Evolutionary conservation across 305 asterid genomes (phyloP).

Genomic region (Petunia hybrid): DNA sequence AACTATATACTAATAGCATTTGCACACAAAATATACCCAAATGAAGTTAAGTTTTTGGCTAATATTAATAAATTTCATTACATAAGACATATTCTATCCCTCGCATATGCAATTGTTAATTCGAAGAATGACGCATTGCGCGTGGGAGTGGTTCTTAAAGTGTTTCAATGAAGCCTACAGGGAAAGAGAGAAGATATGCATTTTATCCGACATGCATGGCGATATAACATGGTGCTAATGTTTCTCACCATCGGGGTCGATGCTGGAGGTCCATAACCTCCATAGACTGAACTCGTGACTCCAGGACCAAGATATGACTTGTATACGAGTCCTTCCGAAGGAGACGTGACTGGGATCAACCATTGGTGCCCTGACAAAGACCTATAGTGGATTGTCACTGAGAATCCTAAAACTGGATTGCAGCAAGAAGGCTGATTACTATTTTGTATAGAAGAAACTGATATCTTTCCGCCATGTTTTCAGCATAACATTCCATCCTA

Average conservation of each 20-base stretch:
- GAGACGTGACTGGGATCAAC: slow-evolving; percentile 56
- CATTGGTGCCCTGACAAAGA: slow-evolving; percentile 71
- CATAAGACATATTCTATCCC: too few relatives aligned
- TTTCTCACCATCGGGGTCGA: slow-evolving; percentile 48
- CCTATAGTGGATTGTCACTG: slow-evolving; percentile 37
- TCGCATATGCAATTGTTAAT: too few relatives aligned
- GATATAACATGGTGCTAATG: slow-evolving; percentile 51
- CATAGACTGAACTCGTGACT: slow-evolving; percentile 44
- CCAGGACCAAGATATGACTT: slow-evolving; percentile 63
- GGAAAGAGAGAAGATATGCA: too few relatives aligned
- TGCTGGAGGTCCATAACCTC: slow-evolving; percentile 49
- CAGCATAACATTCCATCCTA: slow-evolving; percentile 68
- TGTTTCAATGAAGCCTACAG: too few relatives aligned
- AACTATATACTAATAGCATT: too few relatives aligned
- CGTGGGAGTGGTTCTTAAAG: too few relatives aligned
- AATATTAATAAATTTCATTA: too few relatives aligned
- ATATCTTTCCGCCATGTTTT: slow-evolving; percentile 56
- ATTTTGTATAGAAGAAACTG: slow-evolving; percentile 53
- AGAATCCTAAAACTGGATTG: slow-evolving; percentile 34
- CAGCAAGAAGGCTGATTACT: slow-evolving; percentile 40
- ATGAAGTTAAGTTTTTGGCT: too few relatives aligned
- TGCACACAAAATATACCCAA: too few relatives aligned
- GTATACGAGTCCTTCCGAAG: too few relatives aligned
- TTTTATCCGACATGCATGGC: too few relatives aligned
- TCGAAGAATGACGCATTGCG: too few relatives aligned